These are phyloP conservation scores for Sporothrix mexicana DNA, from an alignment of 2,329 filamentous ascomycete genomes.

Conservation along the genomic window DNA sequence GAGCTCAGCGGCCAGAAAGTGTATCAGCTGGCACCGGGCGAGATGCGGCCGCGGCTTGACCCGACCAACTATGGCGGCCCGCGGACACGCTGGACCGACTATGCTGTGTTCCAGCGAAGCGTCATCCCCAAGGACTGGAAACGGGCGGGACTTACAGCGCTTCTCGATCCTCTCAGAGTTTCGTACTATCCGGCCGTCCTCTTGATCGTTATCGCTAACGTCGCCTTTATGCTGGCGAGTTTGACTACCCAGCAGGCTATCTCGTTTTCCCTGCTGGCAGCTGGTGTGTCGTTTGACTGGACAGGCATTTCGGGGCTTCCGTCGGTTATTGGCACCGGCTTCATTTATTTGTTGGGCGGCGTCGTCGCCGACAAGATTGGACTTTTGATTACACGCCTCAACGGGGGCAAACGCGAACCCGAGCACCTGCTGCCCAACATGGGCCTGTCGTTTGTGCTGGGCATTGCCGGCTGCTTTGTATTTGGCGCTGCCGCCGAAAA, in stretches of 20 bases:
- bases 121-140: not conserved
- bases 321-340: conserved; percentile 28
- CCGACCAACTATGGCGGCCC: not conserved
- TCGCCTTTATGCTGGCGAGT: conserved; percentile 23
- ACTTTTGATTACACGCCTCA: conserved; percentile 30
- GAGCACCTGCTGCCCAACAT: conserved; percentile 46
- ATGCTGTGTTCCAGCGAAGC: not conserved
- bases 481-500: conserved; percentile 44
- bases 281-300: conserved; percentile 34
- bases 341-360: conserved; percentile 34
- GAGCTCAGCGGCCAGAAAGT: conserved; percentile 36
- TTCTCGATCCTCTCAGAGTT: conserved; percentile 6
- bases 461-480: conserved; percentile 43
- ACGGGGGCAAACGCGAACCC: conserved; percentile 41
- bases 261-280: conserved; percentile 32
- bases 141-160: not conserved
- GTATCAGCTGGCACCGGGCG: not conserved
- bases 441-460: conserved; percentile 41
- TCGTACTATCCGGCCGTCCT: conserved; percentile 10
- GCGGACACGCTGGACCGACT: not conserved
- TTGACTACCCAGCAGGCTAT: conserved; percentile 29
- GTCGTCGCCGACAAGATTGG: conserved; percentile 33
- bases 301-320: conserved; percentile 31
- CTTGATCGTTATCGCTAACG: conserved; percentile 25
- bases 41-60: not conserved